Percentiles rank a stretch among this genome's conserved stretches.
Evolutionary conservation across 1,284 basidiomycete genomes (phyloP).

Genomic region (Ganoderma resinaceum): DNA sequence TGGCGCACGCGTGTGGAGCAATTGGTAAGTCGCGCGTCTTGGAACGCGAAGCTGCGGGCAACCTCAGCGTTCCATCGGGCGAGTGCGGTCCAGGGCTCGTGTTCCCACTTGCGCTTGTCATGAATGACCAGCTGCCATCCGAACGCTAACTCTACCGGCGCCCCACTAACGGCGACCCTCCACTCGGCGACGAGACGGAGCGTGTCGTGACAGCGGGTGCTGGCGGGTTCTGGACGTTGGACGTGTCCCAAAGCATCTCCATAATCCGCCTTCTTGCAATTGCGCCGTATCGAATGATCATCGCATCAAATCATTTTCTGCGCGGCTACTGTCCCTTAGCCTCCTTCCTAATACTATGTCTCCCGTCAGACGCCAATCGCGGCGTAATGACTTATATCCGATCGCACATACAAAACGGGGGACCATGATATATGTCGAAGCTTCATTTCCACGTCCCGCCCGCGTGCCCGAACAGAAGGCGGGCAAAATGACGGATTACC

Average conservation of each 20-base stretch:
- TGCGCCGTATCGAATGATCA: constrained; percentile 20
- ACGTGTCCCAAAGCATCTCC: constrained; percentile 15
- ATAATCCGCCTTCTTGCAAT: constrained; percentile 14
- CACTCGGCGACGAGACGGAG: not conserved
- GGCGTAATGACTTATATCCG: constrained; percentile 33
- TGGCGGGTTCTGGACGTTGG: not conserved
- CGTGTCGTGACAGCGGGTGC: not conserved
- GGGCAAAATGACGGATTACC: constrained; percentile 13
- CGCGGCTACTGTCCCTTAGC: constrained; percentile 24
- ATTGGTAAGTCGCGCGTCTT: constrained; percentile 8
- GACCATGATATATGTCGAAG: not conserved
- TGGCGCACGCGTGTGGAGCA: not conserved
- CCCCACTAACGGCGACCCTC: constrained; percentile 27
- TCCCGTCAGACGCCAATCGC: constrained; percentile 19
- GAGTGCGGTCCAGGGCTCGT: constrained; percentile 16
- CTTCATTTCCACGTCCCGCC: constrained; percentile 22
- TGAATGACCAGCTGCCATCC: not conserved
- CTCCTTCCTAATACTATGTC: constrained; percentile 10
- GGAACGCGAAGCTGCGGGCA: constrained; percentile 5
- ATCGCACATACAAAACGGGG: constrained; percentile 13
- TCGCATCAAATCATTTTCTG: constrained; percentile 25
- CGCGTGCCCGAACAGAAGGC: constrained; percentile 28
- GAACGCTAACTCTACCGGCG: constrained; percentile 28
- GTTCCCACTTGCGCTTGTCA: constrained; percentile 19
- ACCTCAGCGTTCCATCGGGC: constrained; percentile 21